phyloP scores from a whole-genome alignment of 2,329 filamentous ascomycete genomes.

The Fusarium globosum region DNA sequence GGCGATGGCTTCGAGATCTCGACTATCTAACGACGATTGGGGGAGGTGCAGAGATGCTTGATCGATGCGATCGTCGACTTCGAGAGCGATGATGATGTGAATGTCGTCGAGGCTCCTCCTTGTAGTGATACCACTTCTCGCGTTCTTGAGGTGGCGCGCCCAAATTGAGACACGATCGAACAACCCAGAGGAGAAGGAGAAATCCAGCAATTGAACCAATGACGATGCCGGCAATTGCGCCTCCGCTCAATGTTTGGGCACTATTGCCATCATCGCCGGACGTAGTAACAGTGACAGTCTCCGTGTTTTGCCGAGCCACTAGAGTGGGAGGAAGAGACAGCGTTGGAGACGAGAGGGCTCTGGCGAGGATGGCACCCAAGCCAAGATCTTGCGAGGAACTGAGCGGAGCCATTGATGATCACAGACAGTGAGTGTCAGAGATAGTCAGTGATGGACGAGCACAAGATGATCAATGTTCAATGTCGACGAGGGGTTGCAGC shows the following conservation, averaged over 20 bases:
- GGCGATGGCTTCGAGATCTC: slow-evolving; percentile 33
- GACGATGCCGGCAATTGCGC: slow-evolving; percentile 53
- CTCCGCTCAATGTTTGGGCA: slow-evolving; percentile 52
- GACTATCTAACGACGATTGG: slow-evolving; percentile 38
- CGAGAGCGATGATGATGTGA: slow-evolving; percentile 37
- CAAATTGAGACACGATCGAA: slow-evolving; percentile 58
- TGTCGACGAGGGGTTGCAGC: neutral
- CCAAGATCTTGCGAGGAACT: slow-evolving; percentile 22
- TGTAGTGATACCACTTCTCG: slow-evolving; percentile 49
- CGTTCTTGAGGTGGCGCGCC: slow-evolving; percentile 50
- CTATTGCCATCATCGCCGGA: slow-evolving; percentile 31
- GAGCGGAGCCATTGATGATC: slow-evolving; percentile 31
- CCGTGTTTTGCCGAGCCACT: slow-evolving; percentile 35
- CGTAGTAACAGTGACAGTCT: slow-evolving; percentile 49
- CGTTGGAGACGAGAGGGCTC: slow-evolving; percentile 29
- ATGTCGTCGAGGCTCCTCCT: slow-evolving; percentile 37
- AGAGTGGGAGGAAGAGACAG: slow-evolving; percentile 22
- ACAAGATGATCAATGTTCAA: neutral
- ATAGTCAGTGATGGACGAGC: neutral
- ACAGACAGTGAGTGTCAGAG: neutral
- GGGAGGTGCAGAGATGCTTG: slow-evolving; percentile 42
- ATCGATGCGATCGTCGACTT: slow-evolving; percentile 37
- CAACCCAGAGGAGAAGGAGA: slow-evolving; percentile 59
- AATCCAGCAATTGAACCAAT: slow-evolving; percentile 21
- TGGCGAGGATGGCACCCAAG: slow-evolving; percentile 24